Base-by-base conservation (phyloP, 192 early-diverging fungal species). In the Neocallimastix lanati region DNA sequence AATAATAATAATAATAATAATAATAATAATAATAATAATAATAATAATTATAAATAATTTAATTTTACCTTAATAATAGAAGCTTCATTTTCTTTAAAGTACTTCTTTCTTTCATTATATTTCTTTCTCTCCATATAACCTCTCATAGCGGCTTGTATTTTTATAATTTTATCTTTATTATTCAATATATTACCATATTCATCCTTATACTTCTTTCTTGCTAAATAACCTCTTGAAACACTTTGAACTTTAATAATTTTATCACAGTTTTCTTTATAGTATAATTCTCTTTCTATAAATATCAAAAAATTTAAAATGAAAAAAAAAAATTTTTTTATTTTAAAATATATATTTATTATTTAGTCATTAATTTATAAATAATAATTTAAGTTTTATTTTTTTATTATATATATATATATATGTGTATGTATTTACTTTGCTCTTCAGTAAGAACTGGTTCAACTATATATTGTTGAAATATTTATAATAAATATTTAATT, bases 11-110 rank as follows among this genome's bases (percentile, higher is more conserved):
- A n/a, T n/a, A n/a, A n/a, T n/a, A n/a, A n/a, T n/a, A n/a, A n/a
- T n/a, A n/a, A n/a, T n/a, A n/a, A n/a, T n/a, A n/a, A n/a, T n/a
- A n/a, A n/a, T n/a, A n/a, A n/a, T n/a, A n/a, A n/a, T 33, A 78
- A 28, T 78, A 6, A 28, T 28, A 6, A 6, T 38, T 78, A 28
- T 76, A 12, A 77, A 28, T 33, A 58, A 50, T 37, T 37, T 37
- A 13, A 38, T 81, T 84, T 28, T 79, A 91, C 84, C 83, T 85
- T 85, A 11, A 82, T 80, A 80, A 87, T 81, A 25, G 81, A 78
- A 16, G 82, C 40, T 77, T 90, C 87, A 28, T 83, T 85, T 11
- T 83, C 81, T 29, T 79, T 83, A 15, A 88, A 81, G 18, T 82
- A 81, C 11, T 82, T 40, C 33, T 84, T 50, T 67, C 81, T 29